Base-by-base conservation (phyloP, 768 basidiomycete genomes). In the Rhodotorula babjevae region DNA sequence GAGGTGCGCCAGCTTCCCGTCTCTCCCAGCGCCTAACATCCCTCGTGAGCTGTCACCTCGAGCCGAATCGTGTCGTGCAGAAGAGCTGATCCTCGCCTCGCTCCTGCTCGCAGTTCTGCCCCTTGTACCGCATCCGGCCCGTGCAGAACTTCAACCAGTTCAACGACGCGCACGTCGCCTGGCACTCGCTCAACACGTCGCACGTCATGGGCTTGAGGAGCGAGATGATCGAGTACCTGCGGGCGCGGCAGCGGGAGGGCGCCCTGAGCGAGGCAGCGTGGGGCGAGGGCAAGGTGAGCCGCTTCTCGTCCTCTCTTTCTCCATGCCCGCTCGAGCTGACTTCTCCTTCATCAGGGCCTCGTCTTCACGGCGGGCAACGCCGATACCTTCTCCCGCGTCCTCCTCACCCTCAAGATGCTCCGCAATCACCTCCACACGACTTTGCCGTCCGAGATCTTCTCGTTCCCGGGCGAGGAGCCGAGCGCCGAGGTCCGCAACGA, bases 291-390 rank as follows among this genome's bases (percentile, higher is more conserved):
- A 66, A 56, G 50, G 68, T 59, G 64, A 23, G 64, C 23, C 5
- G 27, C 1, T n/a, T 31, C 25, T 52, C 23, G 42, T 42, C 44
- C 14, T 46, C 14, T 46, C 44, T 5, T 11, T 25, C 3, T 42
- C 29, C 18, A 1, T 53, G 50, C 25, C 27, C n/a, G 16, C 9
- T 6, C 21, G 21, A 25, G 15, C 27, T 4, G 14, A 40, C 3
- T 40, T n/a, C n/a, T n/a, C n/a, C n/a, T n/a, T n/a, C n/a, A n/a
- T n/a, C 61, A 71, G 65, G 66, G 71, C 0, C 66, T 74, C 50
- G 73, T 74, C 10, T 80, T 82, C 78, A 82, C 82, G 16, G 83
- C 82, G 29, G 82, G 82, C 27, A 82, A 83, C 76, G 81, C 80
- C 25, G 78, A 79, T 59, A 79, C 78, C 42, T 73, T 79, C 42